These are phyloP conservation scores for Suillus spraguei DNA, from an alignment of 768 basidiomycete genomes.

Conservation along the genomic window DNA sequence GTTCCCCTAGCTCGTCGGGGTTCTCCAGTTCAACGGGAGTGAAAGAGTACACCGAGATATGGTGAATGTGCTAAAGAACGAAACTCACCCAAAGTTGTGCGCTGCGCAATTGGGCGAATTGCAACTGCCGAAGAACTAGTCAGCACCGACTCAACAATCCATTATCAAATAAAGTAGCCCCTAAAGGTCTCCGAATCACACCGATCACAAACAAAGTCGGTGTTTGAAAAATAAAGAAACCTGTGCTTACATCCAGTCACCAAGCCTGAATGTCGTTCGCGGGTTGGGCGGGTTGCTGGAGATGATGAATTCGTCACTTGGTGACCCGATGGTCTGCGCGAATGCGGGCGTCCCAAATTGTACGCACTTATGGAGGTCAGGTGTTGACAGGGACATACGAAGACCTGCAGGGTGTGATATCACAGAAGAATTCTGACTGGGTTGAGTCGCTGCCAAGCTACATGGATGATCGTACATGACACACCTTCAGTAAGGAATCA, in stretches of 20 bases:
- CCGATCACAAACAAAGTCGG: conserved; percentile 21
- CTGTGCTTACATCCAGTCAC: conserved; percentile 74
- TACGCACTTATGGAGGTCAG: conserved; percentile 31
- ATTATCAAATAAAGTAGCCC: conserved; percentile 22
- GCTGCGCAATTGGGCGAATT: conserved; percentile 69
- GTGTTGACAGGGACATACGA: conserved; percentile 38
- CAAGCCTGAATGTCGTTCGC: conserved; percentile 62
- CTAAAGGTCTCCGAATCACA: conserved; percentile 12
- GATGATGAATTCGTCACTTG: conserved; percentile 50
- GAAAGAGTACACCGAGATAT: not conserved
- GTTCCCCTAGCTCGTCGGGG: not conserved
- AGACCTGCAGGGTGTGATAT: conserved; percentile 19
- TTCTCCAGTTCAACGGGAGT: not conserved
- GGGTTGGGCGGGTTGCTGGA: conserved; percentile 76
- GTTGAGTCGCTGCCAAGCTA: conserved; percentile 20
- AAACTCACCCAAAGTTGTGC: conserved; percentile 83
- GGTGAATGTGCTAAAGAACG: conserved; percentile 6
- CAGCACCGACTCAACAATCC: conserved; percentile 17
- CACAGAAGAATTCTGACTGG: conserved; percentile 16
- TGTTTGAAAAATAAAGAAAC: conserved; percentile 2
- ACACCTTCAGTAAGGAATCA: conserved; percentile 32
- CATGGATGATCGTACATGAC: conserved; percentile 22
- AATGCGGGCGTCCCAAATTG: conserved; percentile 14
- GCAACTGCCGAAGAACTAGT: conserved; percentile 50
- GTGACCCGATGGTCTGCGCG: conserved; percentile 6